phyloP scores from a whole-genome alignment of 768 basidiomycete species.

The Boletus rubropictus region DNA sequence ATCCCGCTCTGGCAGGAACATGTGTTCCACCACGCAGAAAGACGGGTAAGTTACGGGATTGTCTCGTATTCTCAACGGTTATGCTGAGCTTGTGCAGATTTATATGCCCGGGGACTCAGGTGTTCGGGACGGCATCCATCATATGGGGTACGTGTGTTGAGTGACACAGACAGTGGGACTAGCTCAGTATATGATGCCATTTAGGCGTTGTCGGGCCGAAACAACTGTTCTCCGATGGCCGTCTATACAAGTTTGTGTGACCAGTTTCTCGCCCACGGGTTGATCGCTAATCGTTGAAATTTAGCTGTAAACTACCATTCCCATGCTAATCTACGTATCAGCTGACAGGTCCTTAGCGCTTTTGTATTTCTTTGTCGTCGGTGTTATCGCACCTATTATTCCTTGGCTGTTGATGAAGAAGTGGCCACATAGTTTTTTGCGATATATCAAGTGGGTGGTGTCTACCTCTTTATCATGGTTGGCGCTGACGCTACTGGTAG shows the following conservation, averaged over 20 bases:
- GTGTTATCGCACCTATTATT: slow-evolving; percentile 58
- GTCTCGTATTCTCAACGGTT: not conserved
- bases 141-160: slow-evolving; percentile 34
- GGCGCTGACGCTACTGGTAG: slow-evolving; percentile 8
- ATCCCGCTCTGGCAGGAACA: slow-evolving; percentile 30
- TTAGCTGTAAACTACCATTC: slow-evolving; percentile 17
- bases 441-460: slow-evolving; percentile 58
- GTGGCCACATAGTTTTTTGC: slow-evolving; percentile 58
- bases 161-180: not conserved
- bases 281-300: slow-evolving; percentile 12
- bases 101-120: slow-evolving; percentile 47
- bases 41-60: slow-evolving; percentile 25
- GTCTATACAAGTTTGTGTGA: slow-evolving; percentile 51
- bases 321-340: not conserved
- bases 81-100: slow-evolving; percentile 30
- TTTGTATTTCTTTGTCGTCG: slow-evolving; percentile 68
- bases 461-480: slow-evolving; percentile 7
- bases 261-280: not conserved
- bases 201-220: slow-evolving; percentile 65
- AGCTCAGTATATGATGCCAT: slow-evolving; percentile 16
- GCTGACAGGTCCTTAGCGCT: slow-evolving; percentile 41
- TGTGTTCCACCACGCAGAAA: slow-evolving; percentile 42
- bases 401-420: slow-evolving; percentile 56
- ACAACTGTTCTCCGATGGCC: slow-evolving; percentile 48
- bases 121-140: slow-evolving; percentile 52